Evolutionary conservation across 108 stramenopile species (phyloP), one percentile per base, ranked within the genome.

Genomic region (Fragilariopsis cylindrus): DNA sequence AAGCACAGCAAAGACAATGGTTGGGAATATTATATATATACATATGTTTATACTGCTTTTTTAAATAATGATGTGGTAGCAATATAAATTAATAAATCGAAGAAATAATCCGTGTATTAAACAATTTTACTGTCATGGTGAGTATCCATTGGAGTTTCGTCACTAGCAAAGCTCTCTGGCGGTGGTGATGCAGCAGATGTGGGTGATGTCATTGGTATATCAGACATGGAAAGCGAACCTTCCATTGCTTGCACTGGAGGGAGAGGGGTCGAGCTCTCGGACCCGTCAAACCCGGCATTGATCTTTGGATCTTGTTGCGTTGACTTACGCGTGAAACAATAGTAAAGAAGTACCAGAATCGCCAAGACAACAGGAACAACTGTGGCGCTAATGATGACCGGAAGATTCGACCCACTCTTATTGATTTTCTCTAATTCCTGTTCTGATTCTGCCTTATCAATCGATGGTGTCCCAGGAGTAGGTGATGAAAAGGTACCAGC

Each of bases 331-430:
- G 48, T 68, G 30, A 50, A 68, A 47, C 18, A 52, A 12, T 68
- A 68, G 3, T 68, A 68, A 3, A 68, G 39, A 13, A 40, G 5
- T 5, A 68, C 67, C 48, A 68, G 16, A 5, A 52, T 9, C 6
- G 67, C 67, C 48, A 68, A 39, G 3, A 48, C 3, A 19, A 52
- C 67, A n/a, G 67, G 67, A 50, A 68, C 67, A 48, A 52, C n/a
- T 4, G 50, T 21, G 16, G 67, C 48, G 30, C 30, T 30, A 50
- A 68, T n/a, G 4, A 52, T 52, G 5, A 50, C 4, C 42, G 42
- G 5, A 9, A 63, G 16, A 41, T 63, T 63, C 18, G 19, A 15
- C 52, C 11, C 18, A 60, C 58, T 30, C 30, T 30, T 30, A 30
- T 30, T 30, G 30, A 30, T 30, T 30, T 30, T 30, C 30, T 30